phyloP scores from a whole-genome alignment of 257 asterid species.

The Fraxinus americana region DNA sequence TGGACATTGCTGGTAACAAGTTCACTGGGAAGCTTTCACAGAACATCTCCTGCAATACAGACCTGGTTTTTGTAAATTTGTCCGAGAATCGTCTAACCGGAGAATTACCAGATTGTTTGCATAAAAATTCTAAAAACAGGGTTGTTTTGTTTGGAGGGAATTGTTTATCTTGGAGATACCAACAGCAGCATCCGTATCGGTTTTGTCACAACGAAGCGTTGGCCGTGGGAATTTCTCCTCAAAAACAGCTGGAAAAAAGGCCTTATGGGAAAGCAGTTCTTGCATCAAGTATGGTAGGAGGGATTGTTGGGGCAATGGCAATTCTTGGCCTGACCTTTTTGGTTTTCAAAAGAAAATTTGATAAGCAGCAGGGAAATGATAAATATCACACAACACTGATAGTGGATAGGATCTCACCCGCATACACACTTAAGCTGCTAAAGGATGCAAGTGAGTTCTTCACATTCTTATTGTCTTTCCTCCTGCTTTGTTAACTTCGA shows the following conservation, averaged over 20 bases:
- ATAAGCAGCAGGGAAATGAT: slow-evolving; percentile 34
- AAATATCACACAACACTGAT: slow-evolving; percentile 45
- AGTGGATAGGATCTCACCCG: slow-evolving; percentile 66
- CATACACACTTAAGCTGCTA: slow-evolving; percentile 71
- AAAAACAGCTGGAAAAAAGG: slow-evolving; percentile 27
- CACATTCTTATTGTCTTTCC: neutral
- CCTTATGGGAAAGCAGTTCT: slow-evolving; percentile 43
- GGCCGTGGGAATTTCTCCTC: slow-evolving; percentile 74
- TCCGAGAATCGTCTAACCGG: slow-evolving; percentile 72
- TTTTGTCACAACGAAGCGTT: slow-evolving; percentile 79
- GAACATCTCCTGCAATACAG: slow-evolving; percentile 60
- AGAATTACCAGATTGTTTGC: slow-evolving; percentile 71
- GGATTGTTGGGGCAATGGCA: slow-evolving; percentile 51
- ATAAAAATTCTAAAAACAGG: slow-evolving; percentile 12
- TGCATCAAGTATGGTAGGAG: slow-evolving; percentile 71
- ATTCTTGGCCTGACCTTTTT: slow-evolving; percentile 55
- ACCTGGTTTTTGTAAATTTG: slow-evolving; percentile 51
- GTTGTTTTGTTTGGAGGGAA: slow-evolving; percentile 56
- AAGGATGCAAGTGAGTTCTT: slow-evolving; percentile 74
- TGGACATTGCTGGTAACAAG: slow-evolving; percentile 71
- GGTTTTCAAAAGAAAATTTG: slow-evolving; percentile 42
- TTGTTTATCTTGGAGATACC: slow-evolving; percentile 48
- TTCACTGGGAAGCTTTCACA: slow-evolving; percentile 62
- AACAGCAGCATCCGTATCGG: slow-evolving; percentile 50
- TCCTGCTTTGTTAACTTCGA: neutral